Percentiles rank a stretch among this genome's conserved stretches.
Conservation (phyloP, 257 asterid genomes). For the Przewalskia tangutica region DNA sequence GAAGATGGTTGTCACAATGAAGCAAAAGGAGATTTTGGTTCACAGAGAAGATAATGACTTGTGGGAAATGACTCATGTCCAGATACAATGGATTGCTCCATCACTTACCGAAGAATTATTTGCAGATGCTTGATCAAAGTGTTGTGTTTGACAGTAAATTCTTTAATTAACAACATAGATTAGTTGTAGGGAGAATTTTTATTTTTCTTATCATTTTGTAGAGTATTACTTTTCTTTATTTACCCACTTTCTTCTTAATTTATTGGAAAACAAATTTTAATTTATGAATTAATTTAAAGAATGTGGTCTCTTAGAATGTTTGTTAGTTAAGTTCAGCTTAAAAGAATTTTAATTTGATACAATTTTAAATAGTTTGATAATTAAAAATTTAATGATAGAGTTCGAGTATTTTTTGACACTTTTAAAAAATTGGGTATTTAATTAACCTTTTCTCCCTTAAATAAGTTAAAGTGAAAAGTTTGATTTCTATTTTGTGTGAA, state of each 20-base stretch:
- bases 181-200: not conserved
- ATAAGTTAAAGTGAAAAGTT: too few relatives aligned
- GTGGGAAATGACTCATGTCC: conserved; percentile 75
- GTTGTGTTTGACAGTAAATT: not conserved
- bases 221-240: not conserved
- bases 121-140: conserved; percentile 29
- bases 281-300: too few relatives aligned
- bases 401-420: too few relatives aligned
- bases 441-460: too few relatives aligned
- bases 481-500: too few relatives aligned
- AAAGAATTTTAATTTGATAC: too few relatives aligned
- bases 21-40: conserved; percentile 46
- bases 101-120: conserved; percentile 67
- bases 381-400: too few relatives aligned
- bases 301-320: too few relatives aligned
- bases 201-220: not conserved
- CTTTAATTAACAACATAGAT: not conserved
- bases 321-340: too few relatives aligned
- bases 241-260: not conserved
- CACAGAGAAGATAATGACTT: conserved; percentile 57
- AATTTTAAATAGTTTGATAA: too few relatives aligned
- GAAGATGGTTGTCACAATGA: conserved; percentile 58
- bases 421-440: too few relatives aligned
- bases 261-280: not conserved
- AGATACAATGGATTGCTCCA: conserved; percentile 93